Evolutionary conservation across 371 early-diverging fungal species (phyloP), one percentile per base, ranked within the genome.

Genomic region (Circinella umbellata): DNA sequence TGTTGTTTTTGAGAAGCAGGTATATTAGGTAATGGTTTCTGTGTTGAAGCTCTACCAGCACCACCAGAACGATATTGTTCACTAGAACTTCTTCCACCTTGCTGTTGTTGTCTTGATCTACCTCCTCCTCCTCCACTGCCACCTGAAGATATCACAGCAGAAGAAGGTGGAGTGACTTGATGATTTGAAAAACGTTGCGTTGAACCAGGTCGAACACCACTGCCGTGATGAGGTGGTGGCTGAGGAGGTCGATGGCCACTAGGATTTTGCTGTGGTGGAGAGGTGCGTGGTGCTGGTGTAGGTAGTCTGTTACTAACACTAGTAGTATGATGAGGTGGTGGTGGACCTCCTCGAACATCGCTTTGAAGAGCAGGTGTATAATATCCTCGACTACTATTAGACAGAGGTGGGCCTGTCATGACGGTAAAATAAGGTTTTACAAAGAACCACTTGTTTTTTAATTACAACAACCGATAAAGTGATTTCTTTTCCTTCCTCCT

Each of bases 331-430:
- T 67, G 47, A 7, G 46, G 68, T 20, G 36, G 27, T 20, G 59
- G 34, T 15, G 46, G 15, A 18, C 63, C 38, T 15, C 34, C 5
- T 27, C 61, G 68, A 46, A 27, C 35, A 59, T 57, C 59, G 36
- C 7, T 67, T 60, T 34, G 68, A 35, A 64, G 53, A 36, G 65
- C 54, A 10, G 65, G 65, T n/a, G 65, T 35, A 64, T 64, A 64
- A 53, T 63, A 64, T 59, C 49, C 37, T 62, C 18, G 18, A 34
- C 27, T 27, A 27, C 57, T 57, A 34, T 53, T 53, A 3, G 42
- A 3, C 6, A 34, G 20, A 11, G 57, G 57, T 17, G 20, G 57
- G 14, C 27, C 57, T 18, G 57, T 17, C 57, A 57, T 57, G 57
- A n/a, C 51, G 8, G 3, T 42, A 11, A 42, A 42, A 42, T 42